Base-by-base conservation (phyloP, 202 grass and related monocot species). In the Bolboschoenoplectus hybrid region DNA sequence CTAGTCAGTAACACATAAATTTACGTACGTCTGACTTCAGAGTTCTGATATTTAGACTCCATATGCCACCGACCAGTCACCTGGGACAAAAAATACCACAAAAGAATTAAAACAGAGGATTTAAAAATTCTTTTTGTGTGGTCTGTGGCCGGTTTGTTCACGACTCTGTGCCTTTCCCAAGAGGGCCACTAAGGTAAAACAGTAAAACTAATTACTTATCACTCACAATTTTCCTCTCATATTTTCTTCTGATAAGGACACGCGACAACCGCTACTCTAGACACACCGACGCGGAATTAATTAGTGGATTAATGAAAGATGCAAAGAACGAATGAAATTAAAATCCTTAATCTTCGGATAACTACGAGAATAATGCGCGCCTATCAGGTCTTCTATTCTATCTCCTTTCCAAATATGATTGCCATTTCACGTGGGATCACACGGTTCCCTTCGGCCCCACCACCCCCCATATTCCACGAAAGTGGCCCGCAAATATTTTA, bases 111-210 rank as follows among this genome's bases (percentile, higher is more conserved):
- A 55, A 39, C 74, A 57, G 34, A 56, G 74, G 7, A 78, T n/a
- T 39, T 40, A 2, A 1, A 20, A n/a, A 38, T 9, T 38, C 6
- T 2, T 78, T 78, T 57, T 6, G 3, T 3, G 51, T 1, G 32
- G 19, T 4, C 11, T 77, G 34, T 39, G 74, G 47, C 32, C 13
- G 81, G 44, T 83, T 67, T 49, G 45, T 26, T 69, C 63, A 55
- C 44, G 63, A 11, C 63, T 83, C 81, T 83, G 68, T 68, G n/a
- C 5, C 40, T 83, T 83, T 83, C 35, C 81, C 46, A 83, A 69
- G 32, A 83, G 81, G 49, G 49, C 81, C 63, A 68, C 44, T 14
- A 67, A 83, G 9, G 19, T 44, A 56, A 13, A 81, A 81, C 73
- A 77, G 32, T 32, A 19, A 26, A 26, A 26, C 26, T 45, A 70